Evolutionary conservation across 2,329 filamentous ascomycete species (phyloP), one percentile per base, ranked within the genome.

Genomic region (Endocalyx cinctus): DNA sequence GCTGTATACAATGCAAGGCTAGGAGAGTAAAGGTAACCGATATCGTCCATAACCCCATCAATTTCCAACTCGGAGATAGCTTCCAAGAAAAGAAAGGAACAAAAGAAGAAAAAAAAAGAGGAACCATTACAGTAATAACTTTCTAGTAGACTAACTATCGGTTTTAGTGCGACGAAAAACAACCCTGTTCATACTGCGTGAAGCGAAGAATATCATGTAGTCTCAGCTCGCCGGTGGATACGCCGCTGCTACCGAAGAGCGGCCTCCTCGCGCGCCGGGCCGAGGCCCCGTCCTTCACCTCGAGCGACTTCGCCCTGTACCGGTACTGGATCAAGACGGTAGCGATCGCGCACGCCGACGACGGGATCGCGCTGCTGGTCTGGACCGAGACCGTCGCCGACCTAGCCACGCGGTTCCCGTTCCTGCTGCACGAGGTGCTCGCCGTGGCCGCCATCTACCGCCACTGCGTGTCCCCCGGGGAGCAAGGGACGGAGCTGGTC

Each of bases 341-440:
- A 14, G 38, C 44, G 3, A 14, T 40, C 14, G 39, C 36, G 10
- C 45, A 49, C 10, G 41, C 44, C 11, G 46, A 50, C 32, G 44
- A 48, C 15, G 35, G 29, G 13, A 34, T 28, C 13, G 30, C 37
- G 3, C 36, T 39, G 3, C 17, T 34, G 10, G 41, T 47, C 10
- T 54, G 45, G 46, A 35, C 33, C 4, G 43, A 45, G 16, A 15
- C 16, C 12, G 37, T 54, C 7, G 32, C 41, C 2, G 41, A 42
- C 8, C 33, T 54, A 17, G 47, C 47, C 6, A 43, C 44, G 8
- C 31, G 35, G 22, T 29, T 48, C 25, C 41, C 37, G 2, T 52
- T 43, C 27, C 45, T 54, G 7, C 35, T 54, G 12, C 50, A 52
- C 26, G 38, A 50, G 29, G 22, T 50, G 16, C 43, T 51, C 17